Percentiles rank a stretch among this genome's conserved stretches.
Evolutionary conservation across 176 grass and related monocot species (phyloP).

Genomic region (Avena insularis): DNA sequence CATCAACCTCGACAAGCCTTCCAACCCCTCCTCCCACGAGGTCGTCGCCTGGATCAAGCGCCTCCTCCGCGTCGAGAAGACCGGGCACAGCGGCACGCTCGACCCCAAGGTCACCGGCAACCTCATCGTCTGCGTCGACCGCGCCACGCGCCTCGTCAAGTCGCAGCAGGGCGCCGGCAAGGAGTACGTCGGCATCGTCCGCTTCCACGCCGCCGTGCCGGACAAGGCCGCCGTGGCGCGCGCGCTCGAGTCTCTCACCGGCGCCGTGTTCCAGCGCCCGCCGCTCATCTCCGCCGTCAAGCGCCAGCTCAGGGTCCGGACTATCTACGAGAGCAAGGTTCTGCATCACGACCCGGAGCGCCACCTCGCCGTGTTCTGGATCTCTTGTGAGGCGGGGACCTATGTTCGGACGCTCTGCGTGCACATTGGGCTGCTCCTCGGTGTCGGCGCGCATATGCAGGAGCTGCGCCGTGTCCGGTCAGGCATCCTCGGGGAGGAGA

Average conservation of each 20-base stretch:
- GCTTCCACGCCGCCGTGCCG: conserved; percentile 75
- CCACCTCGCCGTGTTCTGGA: conserved; percentile 85
- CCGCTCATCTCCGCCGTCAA: conserved; percentile 94
- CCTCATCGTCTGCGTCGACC: conserved; percentile 95
- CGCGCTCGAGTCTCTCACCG: conserved; percentile 79
- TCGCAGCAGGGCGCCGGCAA: conserved; percentile 93
- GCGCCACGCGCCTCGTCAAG: conserved; percentile 91
- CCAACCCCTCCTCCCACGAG: conserved; percentile 96
- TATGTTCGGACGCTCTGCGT: conserved; percentile 91
- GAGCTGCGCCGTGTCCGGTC: conserved; percentile 86
- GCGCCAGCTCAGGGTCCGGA: conserved; percentile 87
- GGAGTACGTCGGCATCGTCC: conserved; percentile 86
- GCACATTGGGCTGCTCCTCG: conserved; percentile 81
- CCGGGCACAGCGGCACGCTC: conserved; percentile 86
- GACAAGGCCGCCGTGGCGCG: conserved; percentile 58
- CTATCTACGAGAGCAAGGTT: conserved; percentile 88
- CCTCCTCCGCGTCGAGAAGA: conserved; percentile 77
- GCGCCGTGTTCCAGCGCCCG: conserved; percentile 89
- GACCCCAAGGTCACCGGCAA: conserved; percentile 98
- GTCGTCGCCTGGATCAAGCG: conserved; percentile 96
- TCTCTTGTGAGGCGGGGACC: conserved; percentile 83
- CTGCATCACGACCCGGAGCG: conserved; percentile 73
- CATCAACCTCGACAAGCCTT: conserved; percentile 96
- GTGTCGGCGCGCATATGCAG: conserved; percentile 90
- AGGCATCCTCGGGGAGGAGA: conserved; percentile 74